phyloP scores from a whole-genome alignment of 2,329 filamentous ascomycete genomes.

The Trichoderma sp. region DNA sequence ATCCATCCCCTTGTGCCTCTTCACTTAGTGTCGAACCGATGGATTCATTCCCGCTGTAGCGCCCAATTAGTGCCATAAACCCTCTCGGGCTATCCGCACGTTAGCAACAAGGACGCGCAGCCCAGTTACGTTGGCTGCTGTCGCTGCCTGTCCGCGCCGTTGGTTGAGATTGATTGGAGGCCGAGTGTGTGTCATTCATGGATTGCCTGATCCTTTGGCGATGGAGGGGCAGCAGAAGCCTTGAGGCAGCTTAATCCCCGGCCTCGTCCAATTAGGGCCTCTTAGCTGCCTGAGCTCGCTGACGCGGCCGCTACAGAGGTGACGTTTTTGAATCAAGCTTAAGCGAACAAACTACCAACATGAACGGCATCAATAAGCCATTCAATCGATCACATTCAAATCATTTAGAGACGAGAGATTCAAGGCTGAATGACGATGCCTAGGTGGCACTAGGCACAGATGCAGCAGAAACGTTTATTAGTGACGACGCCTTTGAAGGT shows the following conservation, averaged over 20 bases:
- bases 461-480: background rate
- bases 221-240: background rate
- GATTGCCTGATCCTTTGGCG: background rate
- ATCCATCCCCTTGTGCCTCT: background rate
- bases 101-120: background rate
- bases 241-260: background rate
- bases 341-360: background rate
- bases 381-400: background rate
- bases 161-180: background rate
- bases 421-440: background rate
- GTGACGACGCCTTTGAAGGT: background rate
- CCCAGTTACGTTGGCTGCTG: slow-evolving; percentile 9
- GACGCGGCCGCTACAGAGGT: slow-evolving; percentile 9
- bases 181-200: background rate
- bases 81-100: background rate
- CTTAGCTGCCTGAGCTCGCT: background rate
- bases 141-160: background rate
- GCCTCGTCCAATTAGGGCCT: background rate
- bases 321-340: background rate
- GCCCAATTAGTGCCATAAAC: background rate
- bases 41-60: background rate
- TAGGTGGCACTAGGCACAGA: background rate
- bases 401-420: background rate
- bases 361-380: background rate
- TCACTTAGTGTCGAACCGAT: background rate